phyloP scores from a whole-genome alignment of 2,329 filamentous ascomycete species.

The Fusarium graminum region DNA sequence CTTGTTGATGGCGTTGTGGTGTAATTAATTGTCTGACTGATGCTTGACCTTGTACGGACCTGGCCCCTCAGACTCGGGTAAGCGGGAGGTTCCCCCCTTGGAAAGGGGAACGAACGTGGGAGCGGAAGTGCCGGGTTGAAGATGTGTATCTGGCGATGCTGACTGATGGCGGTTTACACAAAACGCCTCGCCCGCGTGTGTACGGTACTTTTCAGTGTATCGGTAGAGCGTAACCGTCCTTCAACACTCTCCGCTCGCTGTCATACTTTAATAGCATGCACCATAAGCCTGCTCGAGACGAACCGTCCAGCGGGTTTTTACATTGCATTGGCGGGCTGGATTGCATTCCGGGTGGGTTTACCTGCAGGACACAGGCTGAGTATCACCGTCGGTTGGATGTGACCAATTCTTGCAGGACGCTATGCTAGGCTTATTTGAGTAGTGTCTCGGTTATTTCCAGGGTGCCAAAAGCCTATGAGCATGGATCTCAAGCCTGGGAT shows the following conservation, averaged over 20 bases:
- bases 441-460: conserved; percentile 29
- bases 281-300: conserved; percentile 30
- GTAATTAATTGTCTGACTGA: conserved; percentile 37
- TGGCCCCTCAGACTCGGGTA: conserved; percentile 23
- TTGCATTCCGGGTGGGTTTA: conserved; percentile 32
- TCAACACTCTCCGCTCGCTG: conserved; percentile 9
- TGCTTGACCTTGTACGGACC: conserved; percentile 10
- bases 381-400: conserved; percentile 39
- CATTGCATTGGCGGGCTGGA: conserved; percentile 35
- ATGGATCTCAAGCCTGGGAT: conserved; percentile 34
- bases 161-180: conserved; percentile 36
- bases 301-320: conserved; percentile 39
- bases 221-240: not conserved
- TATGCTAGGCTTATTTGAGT: conserved; percentile 40
- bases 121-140: conserved; percentile 32
- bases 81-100: conserved; percentile 13
- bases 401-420: conserved; percentile 33
- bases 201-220: not conserved
- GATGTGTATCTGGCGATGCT: conserved; percentile 34
- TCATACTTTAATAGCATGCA: conserved; percentile 39
- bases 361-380: conserved; percentile 29
- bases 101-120: not conserved
- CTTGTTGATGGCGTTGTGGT: conserved; percentile 33
- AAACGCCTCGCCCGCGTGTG: conserved; percentile 2
- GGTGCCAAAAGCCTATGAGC: conserved; percentile 8